Percentiles rank a stretch among this genome's conserved stretches.
Conservation (phyloP, 805 yeast genomes). For the Nakazawaea molendinolei region DNA sequence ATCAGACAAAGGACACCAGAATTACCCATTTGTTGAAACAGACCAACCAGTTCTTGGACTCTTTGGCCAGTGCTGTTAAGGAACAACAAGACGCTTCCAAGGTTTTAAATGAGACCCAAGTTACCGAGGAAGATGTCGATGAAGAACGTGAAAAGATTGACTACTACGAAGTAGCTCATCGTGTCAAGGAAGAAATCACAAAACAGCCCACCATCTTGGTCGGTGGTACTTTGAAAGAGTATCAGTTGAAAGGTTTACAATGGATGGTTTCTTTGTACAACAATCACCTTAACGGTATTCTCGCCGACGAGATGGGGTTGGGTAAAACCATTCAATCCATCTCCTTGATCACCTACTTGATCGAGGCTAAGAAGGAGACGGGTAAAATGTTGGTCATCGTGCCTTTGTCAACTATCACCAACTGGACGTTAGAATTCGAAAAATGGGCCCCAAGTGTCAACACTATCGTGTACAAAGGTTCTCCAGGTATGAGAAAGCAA, state of each 20-base stretch:
- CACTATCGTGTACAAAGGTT: constrained; percentile 70
- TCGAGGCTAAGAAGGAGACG: constrained; percentile 56
- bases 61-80: constrained; percentile 72
- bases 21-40: constrained; percentile 77
- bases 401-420: constrained; percentile 77
- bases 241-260: constrained; percentile 58
- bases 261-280: constrained; percentile 64
- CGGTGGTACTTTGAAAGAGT: constrained; percentile 77
- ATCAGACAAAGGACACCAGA: constrained; percentile 83
- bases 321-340: constrained; percentile 74
- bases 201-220: constrained; percentile 65
- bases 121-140: constrained; percentile 31
- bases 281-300: constrained; percentile 55
- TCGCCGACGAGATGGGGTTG: constrained; percentile 65
- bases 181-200: constrained; percentile 56
- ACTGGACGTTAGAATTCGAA: constrained; percentile 82
- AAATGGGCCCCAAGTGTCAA: constrained; percentile 83
- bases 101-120: constrained; percentile 22
- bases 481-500: constrained; percentile 63
- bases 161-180: constrained; percentile 78
- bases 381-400: constrained; percentile 77
- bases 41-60: constrained; percentile 70
- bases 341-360: constrained; percentile 63
- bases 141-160: constrained; percentile 63
- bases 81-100: constrained; percentile 61